Conservation (phyloP, 768 basidiomycete genomes). For the Myochromella boudieri region DNA sequence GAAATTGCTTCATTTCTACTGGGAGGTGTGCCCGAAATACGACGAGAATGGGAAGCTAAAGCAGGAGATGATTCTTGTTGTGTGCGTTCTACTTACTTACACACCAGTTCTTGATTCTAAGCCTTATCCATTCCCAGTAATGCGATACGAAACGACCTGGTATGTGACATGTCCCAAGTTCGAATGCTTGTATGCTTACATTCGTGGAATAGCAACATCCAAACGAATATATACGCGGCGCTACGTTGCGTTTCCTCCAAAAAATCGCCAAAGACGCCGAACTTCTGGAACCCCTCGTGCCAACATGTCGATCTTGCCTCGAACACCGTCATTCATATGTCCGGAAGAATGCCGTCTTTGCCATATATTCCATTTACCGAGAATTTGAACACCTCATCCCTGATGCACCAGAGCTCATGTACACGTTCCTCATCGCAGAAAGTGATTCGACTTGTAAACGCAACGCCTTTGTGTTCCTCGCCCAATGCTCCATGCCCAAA, state of each 20-base stretch:
- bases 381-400: constrained; percentile 94
- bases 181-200: constrained; percentile 1
- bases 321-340: constrained; percentile 98
- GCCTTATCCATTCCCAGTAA: constrained; percentile 52
- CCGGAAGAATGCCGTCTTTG: constrained; percentile 97
- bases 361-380: constrained; percentile 91
- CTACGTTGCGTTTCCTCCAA: constrained; percentile 94
- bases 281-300: constrained; percentile 93
- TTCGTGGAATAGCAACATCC: constrained; percentile 81
- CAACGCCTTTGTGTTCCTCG: constrained; percentile 95
- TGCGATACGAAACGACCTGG: constrained; percentile 96
- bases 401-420: constrained; percentile 93
- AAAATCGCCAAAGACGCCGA: constrained; percentile 93
- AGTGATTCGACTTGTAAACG: constrained; percentile 95
- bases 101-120: constrained; percentile 1
- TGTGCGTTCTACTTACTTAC: constrained; percentile 53
- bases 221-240: constrained; percentile 98
- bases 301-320: constrained; percentile 89
- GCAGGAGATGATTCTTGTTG: constrained; percentile 99
- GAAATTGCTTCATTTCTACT: constrained; percentile 94
- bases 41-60: constrained; percentile 97
- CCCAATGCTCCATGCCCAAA: constrained; percentile 81
- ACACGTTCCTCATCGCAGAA: constrained; percentile 95
- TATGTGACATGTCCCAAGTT: constrained; percentile 37
- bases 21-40: constrained; percentile 97